These are phyloP conservation scores for Azolla pinnata DNA, from an alignment of 75 land plant genomes.

Conservation along the genomic window DNA sequence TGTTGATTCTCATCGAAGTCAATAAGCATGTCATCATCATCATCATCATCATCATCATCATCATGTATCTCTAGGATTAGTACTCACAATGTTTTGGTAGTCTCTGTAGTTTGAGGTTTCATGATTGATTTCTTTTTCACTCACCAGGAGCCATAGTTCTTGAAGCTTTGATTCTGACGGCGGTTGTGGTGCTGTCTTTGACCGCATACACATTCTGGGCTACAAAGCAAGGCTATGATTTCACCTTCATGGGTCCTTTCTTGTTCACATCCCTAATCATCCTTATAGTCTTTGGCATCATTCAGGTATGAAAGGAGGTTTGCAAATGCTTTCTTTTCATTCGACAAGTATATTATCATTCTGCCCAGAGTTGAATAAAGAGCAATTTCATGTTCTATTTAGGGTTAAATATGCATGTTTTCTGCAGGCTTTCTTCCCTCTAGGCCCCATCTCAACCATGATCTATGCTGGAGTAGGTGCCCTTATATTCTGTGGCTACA, in stretches of 20 bases:
- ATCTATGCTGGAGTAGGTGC: slow-evolving; percentile 68
- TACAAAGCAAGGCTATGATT: slow-evolving; percentile 79
- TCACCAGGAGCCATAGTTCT: slow-evolving; percentile 79
- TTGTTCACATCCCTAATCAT: slow-evolving; percentile 59
- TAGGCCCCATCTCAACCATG: slow-evolving; percentile 52
- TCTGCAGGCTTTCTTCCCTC: slow-evolving; percentile 74
- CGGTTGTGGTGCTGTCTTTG: slow-evolving; percentile 54
- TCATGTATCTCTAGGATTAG: no score
- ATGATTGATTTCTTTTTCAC: background rate
- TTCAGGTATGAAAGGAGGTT: slow-evolving; percentile 44
- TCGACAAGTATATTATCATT: background rate
- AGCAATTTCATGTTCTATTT: background rate
- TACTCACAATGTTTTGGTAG: background rate
- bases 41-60: no score
- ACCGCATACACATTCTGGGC: slow-evolving; percentile 98
- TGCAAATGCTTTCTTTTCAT: background rate
- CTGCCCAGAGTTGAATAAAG: no score
- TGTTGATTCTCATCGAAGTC: background rate
- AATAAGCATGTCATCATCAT: background rate
- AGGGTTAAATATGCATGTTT: background rate
- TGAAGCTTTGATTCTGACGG: slow-evolving; percentile 77
- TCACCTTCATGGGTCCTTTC: slow-evolving; percentile 75
- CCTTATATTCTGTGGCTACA: slow-evolving; percentile 66
- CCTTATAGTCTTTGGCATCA: slow-evolving; percentile 56
- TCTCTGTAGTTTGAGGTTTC: background rate